Conservation (phyloP, 2,329 filamentous ascomycete species). For the Calonectria ilicicola region DNA sequence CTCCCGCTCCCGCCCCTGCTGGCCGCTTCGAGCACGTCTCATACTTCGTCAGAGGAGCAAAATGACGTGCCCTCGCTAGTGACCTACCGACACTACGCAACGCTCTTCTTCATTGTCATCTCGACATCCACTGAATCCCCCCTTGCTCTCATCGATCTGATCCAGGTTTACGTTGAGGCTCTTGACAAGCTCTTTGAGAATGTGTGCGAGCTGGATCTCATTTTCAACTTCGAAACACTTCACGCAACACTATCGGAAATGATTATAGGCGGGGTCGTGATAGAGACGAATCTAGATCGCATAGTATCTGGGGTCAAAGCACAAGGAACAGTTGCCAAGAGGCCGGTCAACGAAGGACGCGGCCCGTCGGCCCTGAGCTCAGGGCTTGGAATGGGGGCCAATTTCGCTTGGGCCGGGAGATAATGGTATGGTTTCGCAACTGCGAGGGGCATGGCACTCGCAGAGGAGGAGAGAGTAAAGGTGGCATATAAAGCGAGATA, state of each 20-base stretch:
- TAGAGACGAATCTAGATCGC: conserved; percentile 90
- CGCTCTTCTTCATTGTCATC: conserved; percentile 98
- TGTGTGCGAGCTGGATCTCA: conserved; percentile 97
- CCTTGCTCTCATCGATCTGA: conserved; percentile 93
- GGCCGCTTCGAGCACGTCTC: conserved; percentile 71
- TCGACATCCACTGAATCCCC: conserved; percentile 96
- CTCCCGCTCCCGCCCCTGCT: conserved; percentile 81
- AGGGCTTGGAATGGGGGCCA: conserved; percentile 67
- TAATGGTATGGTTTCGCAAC: conserved; percentile 36
- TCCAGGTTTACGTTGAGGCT: conserved; percentile 97
- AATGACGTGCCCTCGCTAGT: conserved; percentile 95
- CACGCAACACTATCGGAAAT: conserved; percentile 93
- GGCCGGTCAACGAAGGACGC: conserved; percentile 79
- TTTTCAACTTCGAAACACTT: conserved; percentile 98
- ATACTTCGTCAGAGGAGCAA: conserved; percentile 74
- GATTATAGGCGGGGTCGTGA: conserved; percentile 94
- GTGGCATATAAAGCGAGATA: conserved; percentile 34
- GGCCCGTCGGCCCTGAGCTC: conserved; percentile 56
- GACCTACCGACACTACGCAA: conserved; percentile 98
- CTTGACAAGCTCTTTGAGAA: conserved; percentile 97
- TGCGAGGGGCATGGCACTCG: conserved; percentile 10
- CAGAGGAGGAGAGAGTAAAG: conserved; percentile 32
- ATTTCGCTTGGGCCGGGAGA: conserved; percentile 66
- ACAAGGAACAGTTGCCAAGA: conserved; percentile 82
- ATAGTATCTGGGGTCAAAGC: conserved; percentile 87